These are phyloP conservation scores for Colletotrichum sp. DNA, from an alignment of 2,329 filamentous ascomycete genomes.

Conservation along the genomic window DNA sequence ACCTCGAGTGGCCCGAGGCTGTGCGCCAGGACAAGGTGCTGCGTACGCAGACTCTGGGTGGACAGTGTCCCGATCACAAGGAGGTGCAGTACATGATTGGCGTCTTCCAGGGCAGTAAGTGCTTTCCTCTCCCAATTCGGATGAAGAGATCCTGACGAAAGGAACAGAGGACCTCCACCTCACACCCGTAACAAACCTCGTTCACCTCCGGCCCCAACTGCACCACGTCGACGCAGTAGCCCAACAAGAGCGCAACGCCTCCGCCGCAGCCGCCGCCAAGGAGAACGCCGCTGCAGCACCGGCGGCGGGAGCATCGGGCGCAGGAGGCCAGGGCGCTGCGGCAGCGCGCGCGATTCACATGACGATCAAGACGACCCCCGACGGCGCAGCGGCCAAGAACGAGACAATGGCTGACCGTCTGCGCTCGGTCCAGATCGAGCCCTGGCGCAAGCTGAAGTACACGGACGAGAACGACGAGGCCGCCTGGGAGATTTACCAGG, in stretches of 20 bases:
- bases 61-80: slow-evolving; percentile 73
- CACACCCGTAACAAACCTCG: slow-evolving; percentile 80
- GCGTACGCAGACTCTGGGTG: slow-evolving; percentile 83
- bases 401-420: slow-evolving; percentile 80
- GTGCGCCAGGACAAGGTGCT: slow-evolving; percentile 75
- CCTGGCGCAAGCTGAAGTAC: slow-evolving; percentile 81
- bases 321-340: slow-evolving; percentile 49
- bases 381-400: slow-evolving; percentile 68
- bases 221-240: slow-evolving; percentile 88
- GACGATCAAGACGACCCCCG: slow-evolving; percentile 79
- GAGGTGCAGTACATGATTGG: slow-evolving; percentile 89
- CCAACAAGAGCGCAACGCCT: slow-evolving; percentile 69
- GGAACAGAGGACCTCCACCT: slow-evolving; percentile 80
- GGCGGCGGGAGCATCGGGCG: slow-evolving; percentile 35
- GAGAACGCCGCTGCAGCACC: slow-evolving; percentile 41
- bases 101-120: slow-evolving; percentile 82
- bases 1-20: slow-evolving; percentile 69
- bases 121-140: not conserved
- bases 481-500: slow-evolving; percentile 78
- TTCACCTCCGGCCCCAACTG: slow-evolving; percentile 89
- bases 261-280: slow-evolving; percentile 38
- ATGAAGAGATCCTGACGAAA: not conserved
- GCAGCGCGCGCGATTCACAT: slow-evolving; percentile 83
- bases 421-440: slow-evolving; percentile 78
- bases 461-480: slow-evolving; percentile 79